A percentile compares a stretch with the other conserved stretches of the same genome.
phyloP scores from a whole-genome alignment of 257 asterid species.

The Scutellaria galericulata region DNA sequence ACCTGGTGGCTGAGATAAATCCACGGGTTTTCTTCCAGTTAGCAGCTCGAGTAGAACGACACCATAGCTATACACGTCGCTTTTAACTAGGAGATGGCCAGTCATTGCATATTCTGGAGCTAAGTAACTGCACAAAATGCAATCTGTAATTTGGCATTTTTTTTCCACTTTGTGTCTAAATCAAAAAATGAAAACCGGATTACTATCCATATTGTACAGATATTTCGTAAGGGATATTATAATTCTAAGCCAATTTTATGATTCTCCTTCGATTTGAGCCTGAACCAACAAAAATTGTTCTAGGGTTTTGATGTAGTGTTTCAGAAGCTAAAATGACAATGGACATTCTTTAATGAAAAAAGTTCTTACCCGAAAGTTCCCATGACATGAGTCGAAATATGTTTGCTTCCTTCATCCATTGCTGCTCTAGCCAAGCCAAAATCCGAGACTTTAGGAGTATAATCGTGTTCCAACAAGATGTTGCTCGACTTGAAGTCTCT shows the following conservation, averaged over 20 bases:
- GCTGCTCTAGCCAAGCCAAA: conserved; percentile 95
- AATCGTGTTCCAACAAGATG: conserved; percentile 81
- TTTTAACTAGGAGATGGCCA: conserved; percentile 93
- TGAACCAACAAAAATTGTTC: too few relatives aligned
- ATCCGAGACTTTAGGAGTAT: conserved; percentile 90
- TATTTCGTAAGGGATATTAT: too few relatives aligned
- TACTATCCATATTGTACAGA: too few relatives aligned
- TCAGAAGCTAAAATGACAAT: background rate
- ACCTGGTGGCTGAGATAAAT: conserved; percentile 84
- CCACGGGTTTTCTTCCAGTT: conserved; percentile 89
- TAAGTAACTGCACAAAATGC: conserved; percentile 58
- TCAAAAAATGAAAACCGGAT: too few relatives aligned
- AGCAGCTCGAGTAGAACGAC: conserved; percentile 94
- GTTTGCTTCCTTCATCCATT: conserved; percentile 70
- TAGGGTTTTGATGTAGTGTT: too few relatives aligned
- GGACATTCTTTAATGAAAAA: background rate
- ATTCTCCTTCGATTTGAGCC: too few relatives aligned
- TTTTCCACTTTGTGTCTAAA: too few relatives aligned
- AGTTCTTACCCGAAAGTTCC: conserved; percentile 89
- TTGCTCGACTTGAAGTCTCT: conserved; percentile 97
- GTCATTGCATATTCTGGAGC: conserved; percentile 99
- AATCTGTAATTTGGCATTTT: too few relatives aligned
- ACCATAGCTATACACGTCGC: conserved; percentile 96
- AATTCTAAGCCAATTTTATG: too few relatives aligned
- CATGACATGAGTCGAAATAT: conserved; percentile 92